phyloP scores from a whole-genome alignment of 2,329 filamentous ascomycete genomes.

The Verticillium nubilum region DNA sequence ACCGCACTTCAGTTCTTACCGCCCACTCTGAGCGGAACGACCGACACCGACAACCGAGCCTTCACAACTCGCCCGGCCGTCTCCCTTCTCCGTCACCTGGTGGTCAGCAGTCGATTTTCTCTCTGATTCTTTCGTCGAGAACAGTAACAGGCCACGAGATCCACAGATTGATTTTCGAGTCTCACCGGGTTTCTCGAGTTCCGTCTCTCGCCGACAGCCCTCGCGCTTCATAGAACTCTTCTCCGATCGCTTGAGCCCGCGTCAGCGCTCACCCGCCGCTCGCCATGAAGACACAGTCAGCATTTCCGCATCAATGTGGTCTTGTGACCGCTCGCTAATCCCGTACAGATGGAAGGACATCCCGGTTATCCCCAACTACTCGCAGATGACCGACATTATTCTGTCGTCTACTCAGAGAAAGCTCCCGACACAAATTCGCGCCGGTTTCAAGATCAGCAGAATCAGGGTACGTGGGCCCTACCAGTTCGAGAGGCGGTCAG shows the following conservation, averaged over 20 bases:
- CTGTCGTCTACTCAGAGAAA: conserved; percentile 88
- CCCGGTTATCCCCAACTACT: conserved; percentile 80
- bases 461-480: conserved; percentile 37
- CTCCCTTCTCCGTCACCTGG: neutral
- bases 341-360: conserved; percentile 72
- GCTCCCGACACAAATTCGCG: conserved; percentile 89
- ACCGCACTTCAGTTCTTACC: neutral
- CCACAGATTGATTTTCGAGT: neutral
- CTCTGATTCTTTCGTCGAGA: neutral
- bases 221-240: neutral
- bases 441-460: conserved; percentile 88
- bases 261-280: conserved; percentile 5
- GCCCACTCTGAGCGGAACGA: neutral
- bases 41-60: neutral
- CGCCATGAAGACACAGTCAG: conserved; percentile 14
- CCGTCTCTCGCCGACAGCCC: conserved; percentile 2
- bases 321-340: neutral
- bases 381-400: conserved; percentile 97
- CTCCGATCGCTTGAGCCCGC: neutral
- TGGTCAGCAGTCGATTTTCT: neutral
- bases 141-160: neutral
- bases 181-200: neutral
- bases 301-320: neutral
- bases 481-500: neutral
- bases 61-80: neutral